Base-by-base conservation (phyloP, 2,329 filamentous ascomycete species). In the Trichoderma sp. region DNA sequence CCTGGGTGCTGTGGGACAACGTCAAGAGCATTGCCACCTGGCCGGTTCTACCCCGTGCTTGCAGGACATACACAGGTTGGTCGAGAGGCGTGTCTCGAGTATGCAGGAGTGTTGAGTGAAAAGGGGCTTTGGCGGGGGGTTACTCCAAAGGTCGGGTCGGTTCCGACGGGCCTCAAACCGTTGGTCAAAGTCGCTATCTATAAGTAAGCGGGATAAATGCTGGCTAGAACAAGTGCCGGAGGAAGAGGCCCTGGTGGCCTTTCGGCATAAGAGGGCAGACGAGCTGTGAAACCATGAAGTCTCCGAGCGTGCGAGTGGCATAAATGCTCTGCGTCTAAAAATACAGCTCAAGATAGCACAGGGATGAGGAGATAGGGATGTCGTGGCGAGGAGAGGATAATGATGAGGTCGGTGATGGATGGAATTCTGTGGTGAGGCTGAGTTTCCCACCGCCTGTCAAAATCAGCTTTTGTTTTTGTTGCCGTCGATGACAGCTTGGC, bases 1-100 rank as follows among this genome's bases (percentile, higher is more conserved):
- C 75, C 67, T 71, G 72, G 36, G 63, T 74, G 43, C 78, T 74
- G 30, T 69, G 72, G 71, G 77, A 76, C 36, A 77, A 73, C 9
- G 71, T 67, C 28, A 75, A 73, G 72, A 77, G 76, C 77, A 79
- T 78, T 12, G 39, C 71, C 68, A 30, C 57, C 21, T 62, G 30
- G 34, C 30, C 56, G 15, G 53, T 11, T 36, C 51, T 24, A 70
- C 58, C 57, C 43, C 36, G 56, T 61, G 30, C 28, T 36, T 4
- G 15, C 60, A 21, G 47, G 15, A 34, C 36, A 34, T 21, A 39
- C 21, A 47, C 53, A 60, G 34, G 57, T 26, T 18, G 57, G 32
- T 26, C 6, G 32, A 47, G 70, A 67, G 70, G 70, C 53, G 70
- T 66, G 70, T 51, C 36, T 67, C 24, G 62, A 65, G 51, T 28